Base-by-base conservation (phyloP, 2,329 filamentous ascomycete genomes). In the Trichothecium roseum region DNA sequence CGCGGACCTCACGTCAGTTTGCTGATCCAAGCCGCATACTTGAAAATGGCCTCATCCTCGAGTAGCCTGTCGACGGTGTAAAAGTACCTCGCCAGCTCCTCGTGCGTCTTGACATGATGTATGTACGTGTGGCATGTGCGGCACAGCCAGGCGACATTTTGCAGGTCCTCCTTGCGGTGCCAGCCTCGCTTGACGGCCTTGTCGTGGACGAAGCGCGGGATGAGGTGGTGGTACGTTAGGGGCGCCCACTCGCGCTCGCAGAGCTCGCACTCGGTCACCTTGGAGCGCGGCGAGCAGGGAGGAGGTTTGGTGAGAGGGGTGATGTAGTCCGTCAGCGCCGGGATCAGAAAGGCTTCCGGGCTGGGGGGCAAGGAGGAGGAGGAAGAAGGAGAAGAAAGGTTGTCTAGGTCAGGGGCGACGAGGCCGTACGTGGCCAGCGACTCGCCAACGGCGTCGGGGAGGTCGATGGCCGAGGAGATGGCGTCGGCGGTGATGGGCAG, bases 141-240 rank as follows among this genome's bases (percentile, higher is more conserved):
- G 57, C 86, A 93, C 45, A 94, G 58, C 85, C 85, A 93, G 10
- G 86, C 85, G 15, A 91, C 86, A 51, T 78, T 86, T 48, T 84
- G 76, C 55, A 93, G 54, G 58, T 78, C 73, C 54, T 84, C 82
- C 42, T 77, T 74, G 4, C 71, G 69, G 61, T 88, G 83, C 85
- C 85, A 93, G 1, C 81, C 81, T 29, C 84, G 66, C 63, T 83
- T 85, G 28, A 85, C 54, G 4, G 74, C 84, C 52, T 86, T 85
- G 7, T 72, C 77, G 56, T 93, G 85, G 40, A 85, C 78, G 30
- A 73, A 71, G 28, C 76, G 72, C n/a, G 86, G 86, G 36, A 94
- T 87, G 30, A 94, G 63, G 59, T 93, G 86, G 52, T 94, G 86
- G 53, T 91, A 93, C 1, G 81, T 84, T 41, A 91, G 57, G 8